Evolutionary conservation across 148 eudicot genomes (phyloP).

Genomic region (Spergularia bocconei): DNA sequence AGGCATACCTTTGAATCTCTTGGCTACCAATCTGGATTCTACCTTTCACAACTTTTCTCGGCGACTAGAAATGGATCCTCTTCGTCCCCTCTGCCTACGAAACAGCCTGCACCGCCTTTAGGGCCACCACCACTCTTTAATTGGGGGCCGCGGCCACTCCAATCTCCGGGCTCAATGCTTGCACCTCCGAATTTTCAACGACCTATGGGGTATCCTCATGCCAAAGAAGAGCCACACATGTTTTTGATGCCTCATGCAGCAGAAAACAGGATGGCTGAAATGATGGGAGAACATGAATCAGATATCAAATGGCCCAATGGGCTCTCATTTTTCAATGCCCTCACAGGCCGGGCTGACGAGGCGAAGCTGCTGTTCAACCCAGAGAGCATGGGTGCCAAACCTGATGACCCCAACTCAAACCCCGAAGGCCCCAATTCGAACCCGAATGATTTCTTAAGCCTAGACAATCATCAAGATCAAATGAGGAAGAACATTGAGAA

Average conservation of each 20-base stretch:
- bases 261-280: slow-evolving; percentile 59
- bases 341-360: slow-evolving; percentile 73
- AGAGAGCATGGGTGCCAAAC: slow-evolving; percentile 52
- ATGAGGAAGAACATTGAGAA: slow-evolving; percentile 59
- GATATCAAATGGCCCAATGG: slow-evolving; percentile 97
- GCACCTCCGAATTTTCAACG: slow-evolving; percentile 57
- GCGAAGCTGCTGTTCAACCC: slow-evolving; percentile 67
- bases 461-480: slow-evolving; percentile 56
- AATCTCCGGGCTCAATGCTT: slow-evolving; percentile 39
- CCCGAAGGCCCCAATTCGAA: slow-evolving; percentile 47
- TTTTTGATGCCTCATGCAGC: slow-evolving; percentile 70
- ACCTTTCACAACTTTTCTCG: slow-evolving; percentile 85
- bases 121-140: slow-evolving; percentile 68
- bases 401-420: slow-evolving; percentile 35
- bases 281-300: slow-evolving; percentile 66
- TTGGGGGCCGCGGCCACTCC: slow-evolving; percentile 65
- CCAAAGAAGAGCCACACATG: slow-evolving; percentile 83
- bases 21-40: slow-evolving; percentile 92
- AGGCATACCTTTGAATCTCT: slow-evolving; percentile 85
- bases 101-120: slow-evolving; percentile 49
- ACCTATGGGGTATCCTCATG: slow-evolving; percentile 51
- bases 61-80: slow-evolving; percentile 53
- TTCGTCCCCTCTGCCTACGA: slow-evolving; percentile 48
- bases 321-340: slow-evolving; percentile 68
- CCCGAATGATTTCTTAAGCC: slow-evolving; percentile 71